Evolutionary conservation across 2,329 filamentous ascomycete genomes (phyloP), one percentile per base, ranked within the genome.

Genomic region (Nigrospora osmanthi): DNA sequence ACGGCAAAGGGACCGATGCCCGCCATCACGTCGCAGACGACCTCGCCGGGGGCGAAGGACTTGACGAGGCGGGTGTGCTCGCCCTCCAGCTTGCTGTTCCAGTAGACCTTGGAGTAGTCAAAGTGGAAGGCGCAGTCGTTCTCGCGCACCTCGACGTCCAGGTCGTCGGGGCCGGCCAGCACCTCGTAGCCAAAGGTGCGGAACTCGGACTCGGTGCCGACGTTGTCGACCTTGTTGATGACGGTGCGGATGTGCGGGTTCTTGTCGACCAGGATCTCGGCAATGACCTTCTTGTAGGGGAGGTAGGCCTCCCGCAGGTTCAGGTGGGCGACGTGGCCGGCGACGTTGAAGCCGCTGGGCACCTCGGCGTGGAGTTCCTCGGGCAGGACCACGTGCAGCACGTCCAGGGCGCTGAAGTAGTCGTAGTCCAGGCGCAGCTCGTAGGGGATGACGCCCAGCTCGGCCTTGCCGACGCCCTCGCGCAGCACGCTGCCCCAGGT

Each of bases 51-150:
- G 45, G 80, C 70, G 70, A 97, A 96, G 44, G 83, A 68, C 43
- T 76, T 70, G 47, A 91, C 80, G 14, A 97, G 71, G 3, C 93
- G 77, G 52, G 84, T 81, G 66, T 98, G 93, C 66, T 98, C 93
- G 1, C 82, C 87, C 57, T 94, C 85, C 13, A 98, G 78, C 54
- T 91, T 83, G 58, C 83, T 89, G 67, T 98, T 98, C 91, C 91
- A 98, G 73, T 98, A 98, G 4, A 98, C 93, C 55, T 94, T 94
- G 50, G 86, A 80, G 64, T 95, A 98, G 70, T 98, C 87, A 64
- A 98, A 97, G 45, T 75, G 75, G 69, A 95, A 98, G n/a, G 75
- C 71, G 68, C 93, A 97, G 49, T 81, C 79, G 56, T 87, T 85
- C 67, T 96, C 89, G 52, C 78, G 80, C 43, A 93, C 77, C 50